phyloP scores from a whole-genome alignment of 306 rosid species.

The Castanea mollissima region DNA sequence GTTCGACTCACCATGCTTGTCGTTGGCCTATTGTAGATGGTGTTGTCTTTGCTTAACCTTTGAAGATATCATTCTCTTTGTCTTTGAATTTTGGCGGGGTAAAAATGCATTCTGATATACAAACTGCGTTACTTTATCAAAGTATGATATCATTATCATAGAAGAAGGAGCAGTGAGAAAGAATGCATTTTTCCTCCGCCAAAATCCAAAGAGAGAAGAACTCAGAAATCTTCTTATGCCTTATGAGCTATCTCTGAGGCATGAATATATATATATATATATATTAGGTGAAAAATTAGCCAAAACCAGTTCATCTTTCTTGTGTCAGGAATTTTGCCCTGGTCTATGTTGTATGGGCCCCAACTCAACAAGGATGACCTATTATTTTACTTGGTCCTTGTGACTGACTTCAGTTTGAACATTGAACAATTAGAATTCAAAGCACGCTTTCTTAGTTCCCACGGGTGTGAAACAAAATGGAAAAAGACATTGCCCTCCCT shows the following conservation, averaged over 20 bases:
- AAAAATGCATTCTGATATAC: neutral
- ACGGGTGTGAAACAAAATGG: neutral
- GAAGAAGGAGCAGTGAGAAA: neutral
- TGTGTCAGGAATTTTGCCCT: neutral
- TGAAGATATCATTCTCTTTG: neutral
- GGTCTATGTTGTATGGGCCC: neutral
- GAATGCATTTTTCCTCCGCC: constrained; percentile 3
- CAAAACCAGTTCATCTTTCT: neutral
- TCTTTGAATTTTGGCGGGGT: neutral
- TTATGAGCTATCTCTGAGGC: neutral
- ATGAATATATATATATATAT: neutral
- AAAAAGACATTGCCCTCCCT: neutral
- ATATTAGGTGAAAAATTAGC: neutral
- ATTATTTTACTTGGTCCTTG: neutral
- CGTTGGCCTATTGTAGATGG: neutral
- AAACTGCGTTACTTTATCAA: neutral
- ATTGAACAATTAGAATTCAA: neutral
- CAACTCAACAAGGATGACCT: neutral
- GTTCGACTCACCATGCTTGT: too few species aligned
- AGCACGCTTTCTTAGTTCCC: neutral
- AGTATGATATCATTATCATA: neutral
- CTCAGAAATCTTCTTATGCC: neutral
- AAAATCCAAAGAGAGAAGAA: neutral
- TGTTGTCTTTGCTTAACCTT: neutral
- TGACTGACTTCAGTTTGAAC: neutral